Percentiles rank a stretch among this genome's conserved stretches.
These are phyloP conservation scores for Alternaria conjuncta DNA, from an alignment of 2,329 filamentous ascomycete genomes.

Conservation along the genomic window DNA sequence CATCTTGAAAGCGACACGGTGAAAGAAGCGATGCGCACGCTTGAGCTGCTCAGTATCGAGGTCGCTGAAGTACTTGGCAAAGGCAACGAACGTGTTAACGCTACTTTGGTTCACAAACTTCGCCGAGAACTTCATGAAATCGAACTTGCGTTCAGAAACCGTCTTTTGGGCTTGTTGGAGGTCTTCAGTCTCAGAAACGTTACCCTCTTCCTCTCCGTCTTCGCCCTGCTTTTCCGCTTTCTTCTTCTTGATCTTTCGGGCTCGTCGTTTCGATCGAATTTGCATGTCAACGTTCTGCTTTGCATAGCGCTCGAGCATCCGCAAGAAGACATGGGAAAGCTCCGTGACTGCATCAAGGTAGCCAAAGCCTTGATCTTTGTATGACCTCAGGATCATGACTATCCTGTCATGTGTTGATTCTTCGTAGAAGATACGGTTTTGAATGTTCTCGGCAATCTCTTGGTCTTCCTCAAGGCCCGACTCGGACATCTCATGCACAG, in stretches of 20 bases:
- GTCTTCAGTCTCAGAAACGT: constrained; percentile 68
- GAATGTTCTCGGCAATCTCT: constrained; percentile 96
- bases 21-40: constrained; percentile 90
- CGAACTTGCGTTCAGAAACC: constrained; percentile 86
- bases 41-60: constrained; percentile 82
- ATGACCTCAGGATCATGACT: constrained; percentile 78
- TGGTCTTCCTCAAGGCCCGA: constrained; percentile 89
- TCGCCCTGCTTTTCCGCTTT: constrained; percentile 54
- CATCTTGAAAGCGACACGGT: constrained; percentile 93
- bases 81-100: constrained; percentile 85
- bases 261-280: constrained; percentile 79
- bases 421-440: constrained; percentile 98
- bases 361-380: constrained; percentile 91
- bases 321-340: constrained; percentile 86
- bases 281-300: constrained; percentile 96
- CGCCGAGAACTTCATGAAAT: constrained; percentile 82
- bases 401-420: constrained; percentile 91
- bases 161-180: constrained; percentile 72
- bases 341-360: constrained; percentile 94
- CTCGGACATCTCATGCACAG: constrained; percentile 88
- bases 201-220: constrained; percentile 63
- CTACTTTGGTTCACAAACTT: constrained; percentile 85
- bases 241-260: constrained; percentile 75
- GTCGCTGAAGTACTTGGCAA: constrained; percentile 81
- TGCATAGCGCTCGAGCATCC: constrained; percentile 89